Base-by-base conservation (phyloP, 331 rosid genomes). In the Quercus phellos region DNA sequence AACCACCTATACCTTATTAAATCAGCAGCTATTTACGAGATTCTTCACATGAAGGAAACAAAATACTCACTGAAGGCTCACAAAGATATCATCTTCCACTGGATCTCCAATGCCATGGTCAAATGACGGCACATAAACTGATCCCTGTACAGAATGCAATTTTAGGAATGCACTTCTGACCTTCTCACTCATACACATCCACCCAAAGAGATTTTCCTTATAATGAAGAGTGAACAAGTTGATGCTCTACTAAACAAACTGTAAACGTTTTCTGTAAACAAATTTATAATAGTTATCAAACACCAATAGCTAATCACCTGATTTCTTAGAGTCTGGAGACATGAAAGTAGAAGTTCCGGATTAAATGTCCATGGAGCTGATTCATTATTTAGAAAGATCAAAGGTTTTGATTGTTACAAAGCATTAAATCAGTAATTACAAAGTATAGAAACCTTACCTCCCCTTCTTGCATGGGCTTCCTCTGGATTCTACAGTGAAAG, bases 281-380 rank as follows among this genome's bases (percentile, higher is more conserved):
- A 78, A 76, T 32, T 10, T 55, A 60, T 21, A 14, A 16, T 66
- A 74, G 74, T 13, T 55, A 63, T 29, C 67, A 51, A 79, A 67
- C 50, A 78, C 17, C 46, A 72, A 70, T 17, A 73, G 81, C 32
- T 51, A 87, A 58, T 85, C 72, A 91, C 99, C 89, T 90, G 85
- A 83, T 46, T 79, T 83, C 82, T 90, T 68, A 94, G 84, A 80
- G 84, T 92, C 89, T 83, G 81, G 88, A 94, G 94, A 83, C 93
- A 85, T 24, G 74, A 70, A 35, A 88, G 88, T 16, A 94, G 89
- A 54, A 76, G 88, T 64, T 81, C 81, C 1, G 99, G 97, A 80
- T 90, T 85, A 88, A 94, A 94, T 76, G 99, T 94, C 99, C 99
- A 94, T 22, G 98, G 93, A 90, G 97, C 99, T 92, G 95, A 87